Evolutionary conservation across 306 rosid genomes (phyloP).

Genomic region (Vigna reflexopilosa): DNA sequence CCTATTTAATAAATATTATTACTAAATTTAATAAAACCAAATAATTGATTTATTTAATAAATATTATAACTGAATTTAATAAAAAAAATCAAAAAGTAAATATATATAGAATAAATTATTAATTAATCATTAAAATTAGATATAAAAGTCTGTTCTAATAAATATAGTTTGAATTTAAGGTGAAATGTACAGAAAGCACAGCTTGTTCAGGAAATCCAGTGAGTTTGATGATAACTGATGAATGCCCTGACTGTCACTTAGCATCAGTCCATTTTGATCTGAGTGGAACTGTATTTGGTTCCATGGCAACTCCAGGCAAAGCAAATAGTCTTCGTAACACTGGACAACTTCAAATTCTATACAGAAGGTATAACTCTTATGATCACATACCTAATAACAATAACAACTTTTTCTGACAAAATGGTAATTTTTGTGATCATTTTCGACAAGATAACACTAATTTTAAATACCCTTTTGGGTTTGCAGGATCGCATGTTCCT

Average conservation of each 20-base stretch:
- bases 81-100: too few species aligned
- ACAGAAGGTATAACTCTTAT: slow-evolving; percentile 46
- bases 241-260: slow-evolving; percentile 53
- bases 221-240: slow-evolving; percentile 60
- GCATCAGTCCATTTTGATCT: slow-evolving; percentile 62
- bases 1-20: too few species aligned
- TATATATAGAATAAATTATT: too few species aligned
- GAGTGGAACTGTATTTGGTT: slow-evolving; percentile 76
- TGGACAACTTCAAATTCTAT: slow-evolving; percentile 57
- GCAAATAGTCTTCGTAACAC: slow-evolving; percentile 50
- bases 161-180: slow-evolving; percentile 41
- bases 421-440: not conserved
- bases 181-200: slow-evolving; percentile 54
- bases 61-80: too few species aligned
- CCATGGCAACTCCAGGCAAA: slow-evolving; percentile 59
- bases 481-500: slow-evolving; percentile 60
- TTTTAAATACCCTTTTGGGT: not conserved
- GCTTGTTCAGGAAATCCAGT: slow-evolving; percentile 63
- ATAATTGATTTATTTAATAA: too few species aligned
- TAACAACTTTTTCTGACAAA: too few species aligned
- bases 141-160: too few species aligned
- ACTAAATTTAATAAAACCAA: too few species aligned
- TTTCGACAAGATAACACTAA: not conserved
- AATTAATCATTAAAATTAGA: too few species aligned
- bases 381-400: too few species aligned